phyloP scores from a whole-genome alignment of 768 basidiomycete species.

The Xerocomellus dryophilus region DNA sequence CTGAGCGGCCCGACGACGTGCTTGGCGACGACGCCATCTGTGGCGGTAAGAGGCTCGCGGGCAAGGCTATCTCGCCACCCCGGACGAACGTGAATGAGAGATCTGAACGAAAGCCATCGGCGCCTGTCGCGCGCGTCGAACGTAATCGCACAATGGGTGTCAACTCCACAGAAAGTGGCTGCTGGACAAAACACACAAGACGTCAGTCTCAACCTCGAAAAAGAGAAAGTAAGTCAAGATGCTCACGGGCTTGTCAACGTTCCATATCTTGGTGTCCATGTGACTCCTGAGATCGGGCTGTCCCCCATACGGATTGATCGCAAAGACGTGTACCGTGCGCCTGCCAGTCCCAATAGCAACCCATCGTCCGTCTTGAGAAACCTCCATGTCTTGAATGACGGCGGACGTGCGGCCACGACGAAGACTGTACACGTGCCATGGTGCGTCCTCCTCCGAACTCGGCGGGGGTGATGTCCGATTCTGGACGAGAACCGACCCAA shows the following conservation, averaged over 20 bases:
- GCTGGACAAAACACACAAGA: slow-evolving; percentile 31
- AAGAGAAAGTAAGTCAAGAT: neutral
- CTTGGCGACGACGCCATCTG: slow-evolving; percentile 26
- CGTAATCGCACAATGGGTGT: slow-evolving; percentile 56
- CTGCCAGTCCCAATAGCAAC: slow-evolving; percentile 63
- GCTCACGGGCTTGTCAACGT: slow-evolving; percentile 47
- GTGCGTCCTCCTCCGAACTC: slow-evolving; percentile 21
- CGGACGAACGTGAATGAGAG: slow-evolving; percentile 57
- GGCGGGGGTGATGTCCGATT: slow-evolving; percentile 1
- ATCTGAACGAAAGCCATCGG: slow-evolving; percentile 35
- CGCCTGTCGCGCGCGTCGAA: slow-evolving; percentile 28
- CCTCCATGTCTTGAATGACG: slow-evolving; percentile 49
- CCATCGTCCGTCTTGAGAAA: slow-evolving; percentile 58
- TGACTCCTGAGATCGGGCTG: slow-evolving; percentile 60
- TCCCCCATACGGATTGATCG: slow-evolving; percentile 75
- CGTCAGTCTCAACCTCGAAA: neutral
- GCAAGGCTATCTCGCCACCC: slow-evolving; percentile 31
- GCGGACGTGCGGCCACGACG: slow-evolving; percentile 70
- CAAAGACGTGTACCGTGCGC: slow-evolving; percentile 68
- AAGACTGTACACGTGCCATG: slow-evolving; percentile 65
- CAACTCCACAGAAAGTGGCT: slow-evolving; percentile 52
- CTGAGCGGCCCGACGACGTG: slow-evolving; percentile 30
- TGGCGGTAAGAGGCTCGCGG: slow-evolving; percentile 38
- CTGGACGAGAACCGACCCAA: neutral
- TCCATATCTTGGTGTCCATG: slow-evolving; percentile 54